These are phyloP conservation scores for Agastache rugosa DNA, from an alignment of 257 asterid genomes.

Conservation along the genomic window DNA sequence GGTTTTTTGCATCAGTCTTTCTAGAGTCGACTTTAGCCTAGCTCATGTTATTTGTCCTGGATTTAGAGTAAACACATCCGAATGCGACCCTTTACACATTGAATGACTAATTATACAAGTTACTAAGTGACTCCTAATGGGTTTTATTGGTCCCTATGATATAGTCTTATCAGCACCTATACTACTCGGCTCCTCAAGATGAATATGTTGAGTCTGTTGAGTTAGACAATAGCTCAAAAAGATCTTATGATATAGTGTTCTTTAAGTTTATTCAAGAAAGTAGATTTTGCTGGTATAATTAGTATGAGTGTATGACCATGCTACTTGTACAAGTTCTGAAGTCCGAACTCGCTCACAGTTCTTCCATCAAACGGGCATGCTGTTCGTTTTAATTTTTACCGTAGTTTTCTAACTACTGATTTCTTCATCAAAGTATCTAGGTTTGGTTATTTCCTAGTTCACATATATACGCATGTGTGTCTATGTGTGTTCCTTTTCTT, in stretches of 20 bases:
- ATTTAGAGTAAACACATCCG: neutral
- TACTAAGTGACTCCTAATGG: neutral
- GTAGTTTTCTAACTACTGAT: neutral
- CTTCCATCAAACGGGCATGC: neutral
- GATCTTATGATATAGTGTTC: slow-evolving; percentile 1
- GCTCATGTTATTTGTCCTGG: slow-evolving; percentile 8
- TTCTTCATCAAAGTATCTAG: neutral
- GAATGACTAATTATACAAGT: too few species aligned
- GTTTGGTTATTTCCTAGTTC: slow-evolving; percentile 9
- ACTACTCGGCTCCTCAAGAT: neutral
- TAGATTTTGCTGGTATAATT: neutral
- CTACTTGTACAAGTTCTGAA: neutral
- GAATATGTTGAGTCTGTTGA: neutral
- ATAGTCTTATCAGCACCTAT: neutral
- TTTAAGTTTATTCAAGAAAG: neutral
- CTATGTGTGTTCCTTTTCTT: neutral
- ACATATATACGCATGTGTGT: neutral
- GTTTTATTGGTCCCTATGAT: neutral
- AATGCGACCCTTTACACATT: too few species aligned
- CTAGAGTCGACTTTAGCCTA: neutral
- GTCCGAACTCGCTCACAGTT: slow-evolving; percentile 5
- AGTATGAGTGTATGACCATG: slow-evolving; percentile 12
- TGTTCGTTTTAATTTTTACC: neutral
- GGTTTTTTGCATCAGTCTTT: neutral
- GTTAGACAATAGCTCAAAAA: slow-evolving; percentile 14